Evolutionary conservation across 495 filamentous ascomycete genomes (phyloP).

Genomic region (Tuber umbilicatum): DNA sequence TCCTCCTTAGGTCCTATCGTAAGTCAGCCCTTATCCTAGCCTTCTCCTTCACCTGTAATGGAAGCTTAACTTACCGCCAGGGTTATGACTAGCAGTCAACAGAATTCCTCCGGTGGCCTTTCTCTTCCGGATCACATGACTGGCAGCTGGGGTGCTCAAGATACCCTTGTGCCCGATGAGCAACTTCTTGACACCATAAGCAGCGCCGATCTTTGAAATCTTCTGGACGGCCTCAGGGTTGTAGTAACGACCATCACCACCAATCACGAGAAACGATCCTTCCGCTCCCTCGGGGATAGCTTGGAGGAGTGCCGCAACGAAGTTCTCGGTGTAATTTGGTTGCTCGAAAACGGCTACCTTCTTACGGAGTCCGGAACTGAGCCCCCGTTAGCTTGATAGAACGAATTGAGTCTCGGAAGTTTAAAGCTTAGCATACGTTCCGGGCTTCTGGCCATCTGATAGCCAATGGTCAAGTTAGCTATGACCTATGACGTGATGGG

Average conservation of each 20-base stretch:
- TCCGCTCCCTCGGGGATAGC: conserved; percentile 92
- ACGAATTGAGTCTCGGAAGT: conserved; percentile 1
- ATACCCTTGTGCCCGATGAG: conserved; percentile 93
- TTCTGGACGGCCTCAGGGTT: conserved; percentile 93
- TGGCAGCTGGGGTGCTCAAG: conserved; percentile 89
- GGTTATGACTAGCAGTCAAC: conserved; percentile 95
- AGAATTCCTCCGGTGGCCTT: conserved; percentile 94
- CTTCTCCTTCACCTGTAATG: neutral
- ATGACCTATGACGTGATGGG: neutral
- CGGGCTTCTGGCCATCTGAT: conserved; percentile 81
- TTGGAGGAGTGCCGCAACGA: conserved; percentile 84
- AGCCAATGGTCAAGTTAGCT: conserved; percentile 15
- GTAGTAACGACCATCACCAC: conserved; percentile 94
- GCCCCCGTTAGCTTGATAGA: conserved; percentile 37
- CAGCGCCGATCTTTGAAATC: conserved; percentile 93
- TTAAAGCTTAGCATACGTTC: conserved; percentile 69
- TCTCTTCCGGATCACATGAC: conserved; percentile 86
- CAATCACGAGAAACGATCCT: conserved; percentile 87
- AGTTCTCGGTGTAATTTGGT: conserved; percentile 89
- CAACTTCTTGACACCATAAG: conserved; percentile 98
- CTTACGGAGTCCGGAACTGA: conserved; percentile 91
- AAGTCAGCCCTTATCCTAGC: conserved; percentile 8
- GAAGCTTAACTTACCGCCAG: conserved; percentile 64
- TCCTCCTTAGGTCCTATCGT: conserved; percentile 75
- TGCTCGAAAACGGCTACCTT: conserved; percentile 98